Evolutionary conservation across 768 basidiomycete genomes (phyloP), one percentile per base, ranked within the genome.

Genomic region (Tricholoma matsutake): DNA sequence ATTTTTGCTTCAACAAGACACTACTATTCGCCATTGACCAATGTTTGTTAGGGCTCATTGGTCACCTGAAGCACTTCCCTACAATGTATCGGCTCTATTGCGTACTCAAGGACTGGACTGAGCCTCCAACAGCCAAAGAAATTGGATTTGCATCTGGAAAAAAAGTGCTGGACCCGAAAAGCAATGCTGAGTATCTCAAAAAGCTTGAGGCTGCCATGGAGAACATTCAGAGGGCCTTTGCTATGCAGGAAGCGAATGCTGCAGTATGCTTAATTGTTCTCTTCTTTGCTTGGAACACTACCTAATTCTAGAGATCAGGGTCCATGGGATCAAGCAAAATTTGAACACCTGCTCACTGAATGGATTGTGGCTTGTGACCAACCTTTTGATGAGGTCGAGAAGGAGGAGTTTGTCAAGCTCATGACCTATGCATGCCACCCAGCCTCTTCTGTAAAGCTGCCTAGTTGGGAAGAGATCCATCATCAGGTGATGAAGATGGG

Each of bases 301-400:
- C 1, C n/a, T 18, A 25, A 20, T 47, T 25, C 20, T 47, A 3
- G 22, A 25, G 22, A 47, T 14, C 4, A 56, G 54, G 35, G 32
- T 7, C 54, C 20, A 16, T 58, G 57, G 57, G 41, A 58, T 32
- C 57, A 58, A 20, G 43, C 8, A 9, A 58, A 58, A 32, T 58
- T 51, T 51, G 57, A 47, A 20, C 9, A 16, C 14, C 11, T 56
- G 3, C 20, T 56, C 5, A 56, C 20, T 4, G 54, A 39, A 55
- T 55, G 54, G 54, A 55, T 55, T 20, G 28, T 55, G 1, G 54
- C 54, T 1, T 55, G 54, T 37, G 54, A 55, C 34, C 54, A 55
- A 41, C 54, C 34, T 2, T 55, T 55, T 55, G 34, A 54, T 18
- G 32, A 54, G 35, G 54, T 54, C 20, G n/a, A n/a, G n/a, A 54